A percentile compares a stretch with the other conserved stretches of the same genome.
These are phyloP conservation scores for Cordyceps cicadae DNA, from an alignment of 2,329 filamentous ascomycete species.

Conservation along the genomic window DNA sequence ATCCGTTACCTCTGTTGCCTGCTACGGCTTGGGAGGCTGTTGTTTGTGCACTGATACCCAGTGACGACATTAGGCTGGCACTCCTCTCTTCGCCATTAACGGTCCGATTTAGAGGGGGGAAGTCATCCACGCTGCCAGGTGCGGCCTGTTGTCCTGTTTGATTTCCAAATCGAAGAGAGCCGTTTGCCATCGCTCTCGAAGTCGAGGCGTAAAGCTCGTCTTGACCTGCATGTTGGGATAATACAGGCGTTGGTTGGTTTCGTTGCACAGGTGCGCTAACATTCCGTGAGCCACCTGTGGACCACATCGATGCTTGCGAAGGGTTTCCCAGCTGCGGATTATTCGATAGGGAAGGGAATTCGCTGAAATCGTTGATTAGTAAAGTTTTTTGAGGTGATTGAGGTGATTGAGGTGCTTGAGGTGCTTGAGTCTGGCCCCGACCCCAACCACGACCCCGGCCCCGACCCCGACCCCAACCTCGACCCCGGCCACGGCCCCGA, in stretches of 20 bases:
- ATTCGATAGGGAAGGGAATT: constrained; percentile 59
- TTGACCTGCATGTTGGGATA: constrained; percentile 42
- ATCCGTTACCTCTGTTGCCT: constrained; percentile 47
- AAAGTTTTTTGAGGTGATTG: no score
- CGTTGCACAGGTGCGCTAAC: constrained; percentile 42
- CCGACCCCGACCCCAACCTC: no score
- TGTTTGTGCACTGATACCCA: constrained; percentile 45
- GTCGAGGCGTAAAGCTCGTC: constrained; percentile 37
- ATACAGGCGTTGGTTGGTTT: constrained; percentile 41
- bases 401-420: no score
- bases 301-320: constrained; percentile 47
- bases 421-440: background rate
- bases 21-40: constrained; percentile 29
- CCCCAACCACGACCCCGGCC: background rate
- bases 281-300: constrained; percentile 39
- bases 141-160: constrained; percentile 41
- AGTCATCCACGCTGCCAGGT: constrained; percentile 47
- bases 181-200: constrained; percentile 28
- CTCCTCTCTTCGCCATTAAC: constrained; percentile 50
- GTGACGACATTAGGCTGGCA: constrained; percentile 42
- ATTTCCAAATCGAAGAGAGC: constrained; percentile 46
- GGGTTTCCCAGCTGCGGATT: constrained; percentile 45
- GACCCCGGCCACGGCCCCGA: constrained; percentile 10
- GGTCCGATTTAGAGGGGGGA: constrained; percentile 52
- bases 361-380: constrained; percentile 33